phyloP scores from a whole-genome alignment of 345 rosid genomes.

The Euphorbia tirucalli region DNA sequence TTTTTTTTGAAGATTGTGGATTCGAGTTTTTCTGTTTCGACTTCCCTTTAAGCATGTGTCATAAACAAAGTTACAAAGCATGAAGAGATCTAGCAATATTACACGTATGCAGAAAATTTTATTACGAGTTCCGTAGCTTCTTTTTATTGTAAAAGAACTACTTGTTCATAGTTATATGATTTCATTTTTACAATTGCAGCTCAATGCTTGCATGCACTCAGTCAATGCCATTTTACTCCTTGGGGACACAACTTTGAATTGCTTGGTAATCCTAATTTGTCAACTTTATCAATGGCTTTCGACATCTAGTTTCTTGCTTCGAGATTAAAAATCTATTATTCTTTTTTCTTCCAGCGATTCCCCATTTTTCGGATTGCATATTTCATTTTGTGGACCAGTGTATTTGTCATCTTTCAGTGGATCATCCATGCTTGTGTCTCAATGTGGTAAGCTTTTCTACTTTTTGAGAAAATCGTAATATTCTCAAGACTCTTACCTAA shows the following conservation, averaged over 20 bases:
- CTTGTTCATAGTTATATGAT: conserved; percentile 7
- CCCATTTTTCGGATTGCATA: conserved; percentile 79
- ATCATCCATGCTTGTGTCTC: conserved; percentile 76
- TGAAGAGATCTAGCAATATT: too few relatives aligned
- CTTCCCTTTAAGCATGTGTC: too few relatives aligned
- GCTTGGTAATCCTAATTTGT: conserved; percentile 52
- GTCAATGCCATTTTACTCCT: conserved; percentile 73
- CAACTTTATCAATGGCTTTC: neutral
- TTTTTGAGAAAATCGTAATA: neutral
- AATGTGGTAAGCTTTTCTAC: conserved; percentile 47
- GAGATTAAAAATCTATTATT: neutral
- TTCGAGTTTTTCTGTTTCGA: too few relatives aligned
- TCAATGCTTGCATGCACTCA: conserved; percentile 74
- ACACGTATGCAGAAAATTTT: too few relatives aligned
- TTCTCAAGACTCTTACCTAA: neutral
- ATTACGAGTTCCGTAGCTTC: conserved; percentile 8
- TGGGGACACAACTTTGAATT: conserved; percentile 68
- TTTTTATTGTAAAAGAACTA: neutral
- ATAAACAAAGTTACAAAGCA: too few relatives aligned
- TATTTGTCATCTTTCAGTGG: conserved; percentile 85
- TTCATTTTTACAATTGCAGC: conserved; percentile 44
- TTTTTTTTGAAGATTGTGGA: too few relatives aligned
- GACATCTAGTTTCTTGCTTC: neutral
- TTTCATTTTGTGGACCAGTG: conserved; percentile 64
- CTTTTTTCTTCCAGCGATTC: conserved; percentile 55